These are phyloP conservation scores for Carpinus fangiana DNA, from an alignment of 306 rosid genomes.

Conservation along the genomic window DNA sequence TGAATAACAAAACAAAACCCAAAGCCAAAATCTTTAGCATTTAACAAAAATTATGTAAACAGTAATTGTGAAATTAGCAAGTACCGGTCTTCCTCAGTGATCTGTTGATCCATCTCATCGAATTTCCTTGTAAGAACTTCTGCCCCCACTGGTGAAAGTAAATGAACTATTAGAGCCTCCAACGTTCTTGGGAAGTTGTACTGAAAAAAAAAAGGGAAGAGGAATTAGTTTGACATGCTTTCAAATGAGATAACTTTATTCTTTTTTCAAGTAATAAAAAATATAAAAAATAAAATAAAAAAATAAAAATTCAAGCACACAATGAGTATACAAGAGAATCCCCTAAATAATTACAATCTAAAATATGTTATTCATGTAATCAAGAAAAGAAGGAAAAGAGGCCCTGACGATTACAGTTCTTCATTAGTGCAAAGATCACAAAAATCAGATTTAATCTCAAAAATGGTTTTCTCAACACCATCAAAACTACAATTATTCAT, in stretches of 20 bases:
- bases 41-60: conserved; percentile 30
- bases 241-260: conserved; percentile 14
- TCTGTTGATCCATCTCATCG: conserved; percentile 80
- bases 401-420: not conserved
- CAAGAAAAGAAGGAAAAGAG: not conserved
- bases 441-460: not conserved
- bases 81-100: conserved; percentile 70
- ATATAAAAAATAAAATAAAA: too few relatives aligned
- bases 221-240: conserved; percentile 23
- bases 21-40: conserved; percentile 26
- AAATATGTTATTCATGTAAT: not conserved
- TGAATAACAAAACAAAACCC: conserved; percentile 15
- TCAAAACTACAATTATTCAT: not conserved
- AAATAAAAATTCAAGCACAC: not conserved
- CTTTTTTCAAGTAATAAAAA: not conserved
- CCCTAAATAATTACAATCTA: not conserved
- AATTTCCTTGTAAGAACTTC: conserved; percentile 89
- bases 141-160: conserved; percentile 81
- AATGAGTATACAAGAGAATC: not conserved
- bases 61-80: conserved; percentile 23
- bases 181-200: conserved; percentile 81
- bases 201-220: conserved; percentile 39
- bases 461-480: not conserved
- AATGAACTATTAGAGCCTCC: conserved; percentile 87
- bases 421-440: not conserved